A percentile compares a stretch with the other conserved stretches of the same genome.
These are phyloP conservation scores for Acmispon strigosus DNA, from an alignment of 306 rosid species.

Conservation along the genomic window DNA sequence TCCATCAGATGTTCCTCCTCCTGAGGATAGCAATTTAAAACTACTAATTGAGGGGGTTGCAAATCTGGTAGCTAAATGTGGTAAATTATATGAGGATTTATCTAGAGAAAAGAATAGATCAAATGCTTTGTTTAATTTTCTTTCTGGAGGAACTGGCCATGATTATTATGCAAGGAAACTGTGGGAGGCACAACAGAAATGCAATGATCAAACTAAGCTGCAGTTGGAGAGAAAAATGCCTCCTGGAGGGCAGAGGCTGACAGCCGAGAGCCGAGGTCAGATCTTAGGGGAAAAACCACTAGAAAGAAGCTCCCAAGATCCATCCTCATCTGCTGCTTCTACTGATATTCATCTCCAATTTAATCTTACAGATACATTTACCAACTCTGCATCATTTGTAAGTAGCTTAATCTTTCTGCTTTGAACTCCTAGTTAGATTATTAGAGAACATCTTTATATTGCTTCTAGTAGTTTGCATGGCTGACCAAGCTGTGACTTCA, in stretches of 20 bases:
- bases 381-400: constrained; percentile 57
- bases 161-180: constrained; percentile 85
- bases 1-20: constrained; percentile 70
- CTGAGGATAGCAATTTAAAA: constrained; percentile 75
- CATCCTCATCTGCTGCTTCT: constrained; percentile 44
- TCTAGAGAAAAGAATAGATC: constrained; percentile 81
- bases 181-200: constrained; percentile 84
- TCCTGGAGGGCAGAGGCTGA: constrained; percentile 48
- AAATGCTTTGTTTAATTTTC: constrained; percentile 85
- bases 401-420: constrained; percentile 30
- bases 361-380: constrained; percentile 90
- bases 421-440: constrained; percentile 14
- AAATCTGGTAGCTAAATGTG: constrained; percentile 88
- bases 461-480: constrained; percentile 19
- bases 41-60: constrained; percentile 90
- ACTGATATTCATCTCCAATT: constrained; percentile 61
- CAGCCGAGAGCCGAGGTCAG: constrained; percentile 85
- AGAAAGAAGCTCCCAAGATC: constrained; percentile 54
- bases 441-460: constrained; percentile 9
- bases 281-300: constrained; percentile 84
- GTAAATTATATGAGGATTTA: constrained; percentile 89
- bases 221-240: constrained; percentile 48
- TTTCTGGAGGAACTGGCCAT: constrained; percentile 81
- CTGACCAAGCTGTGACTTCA: constrained; percentile 5
- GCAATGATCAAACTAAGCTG: constrained; percentile 43